Percentiles rank a stretch among this genome's conserved stretches.
Conservation (phyloP, 257 asterid species). For the Pogostemon cablin region DNA sequence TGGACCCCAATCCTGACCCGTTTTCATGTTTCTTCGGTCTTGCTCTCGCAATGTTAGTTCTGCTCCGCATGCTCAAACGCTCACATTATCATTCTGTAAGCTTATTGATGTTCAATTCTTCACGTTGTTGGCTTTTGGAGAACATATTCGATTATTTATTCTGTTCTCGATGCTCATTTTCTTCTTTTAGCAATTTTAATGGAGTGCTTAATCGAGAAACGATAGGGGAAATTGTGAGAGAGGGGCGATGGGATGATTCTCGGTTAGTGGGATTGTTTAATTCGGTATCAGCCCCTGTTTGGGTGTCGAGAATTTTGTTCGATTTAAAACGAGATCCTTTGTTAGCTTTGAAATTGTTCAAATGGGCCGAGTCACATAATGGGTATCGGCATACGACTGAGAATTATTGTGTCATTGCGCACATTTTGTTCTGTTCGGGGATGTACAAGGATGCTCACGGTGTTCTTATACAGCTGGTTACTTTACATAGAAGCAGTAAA, state of each 20-base stretch:
- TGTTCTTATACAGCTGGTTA: conserved; percentile 63
- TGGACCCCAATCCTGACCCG: conserved; percentile 51
- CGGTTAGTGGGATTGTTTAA: conserved; percentile 45
- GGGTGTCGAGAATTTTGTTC: conserved; percentile 54
- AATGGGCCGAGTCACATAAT: conserved; percentile 56
- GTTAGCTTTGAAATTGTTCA: conserved; percentile 73
- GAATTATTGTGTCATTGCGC: conserved; percentile 72
- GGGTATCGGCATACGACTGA: conserved; percentile 65
- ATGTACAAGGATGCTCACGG: conserved; percentile 65
- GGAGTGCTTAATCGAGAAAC: conserved; percentile 40
- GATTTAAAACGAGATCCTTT: conserved; percentile 71
- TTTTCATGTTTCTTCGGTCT: conserved; percentile 44
- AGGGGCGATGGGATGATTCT: conserved; percentile 67
- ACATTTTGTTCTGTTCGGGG: conserved; percentile 77
- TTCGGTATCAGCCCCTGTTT: conserved; percentile 61
- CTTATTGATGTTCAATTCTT: conserved; percentile 31
- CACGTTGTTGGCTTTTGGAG: conserved; percentile 39
- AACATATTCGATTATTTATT: conserved; percentile 41
- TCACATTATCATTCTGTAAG: conserved; percentile 45
- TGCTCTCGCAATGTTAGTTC: conserved; percentile 61
- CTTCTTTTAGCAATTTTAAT: conserved; percentile 40
- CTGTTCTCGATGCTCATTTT: conserved; percentile 43
- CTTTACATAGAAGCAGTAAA: conserved; percentile 26
- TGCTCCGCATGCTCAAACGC: conserved; percentile 60
- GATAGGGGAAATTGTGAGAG: conserved; percentile 48